Base-by-base conservation (phyloP, 2,329 filamentous ascomycete species). In the Diaporthe amygdali region DNA sequence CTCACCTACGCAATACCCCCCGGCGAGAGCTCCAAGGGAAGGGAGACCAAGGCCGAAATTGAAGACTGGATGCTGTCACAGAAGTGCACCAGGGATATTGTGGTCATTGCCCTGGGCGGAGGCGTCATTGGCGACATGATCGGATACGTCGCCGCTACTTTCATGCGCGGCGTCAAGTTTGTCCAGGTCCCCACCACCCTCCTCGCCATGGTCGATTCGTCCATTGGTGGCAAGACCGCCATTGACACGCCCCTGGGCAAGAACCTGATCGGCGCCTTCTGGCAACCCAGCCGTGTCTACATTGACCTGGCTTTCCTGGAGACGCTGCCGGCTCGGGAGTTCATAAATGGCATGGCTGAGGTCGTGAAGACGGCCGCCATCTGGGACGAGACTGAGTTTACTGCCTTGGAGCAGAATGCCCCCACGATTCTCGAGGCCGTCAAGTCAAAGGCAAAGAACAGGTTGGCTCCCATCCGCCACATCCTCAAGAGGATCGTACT, bases 301-400 rank as follows among this genome's bases (percentile, higher is more conserved):
- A 95, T 99, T 76, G 96, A 99, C 81, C 86, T 98, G 73, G 89
- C 91, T 69, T 98, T 99, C 79, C 87, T 99, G 69, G 94, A 97
- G 79, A 97, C 95, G 1, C 86, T 99, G 25, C 95, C 96, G 1
- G 91, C 92, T 74, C 89, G 96, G 75, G 96, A 99, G 82, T 96
- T 99, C 79, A 95, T 98, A 82, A 99, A 99, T 81, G 96, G 96
- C 73, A 98, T 99, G 96, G 96, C 96, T 32, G 96, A 99, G 84
- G 96, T 99, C 37, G 89, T 98, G 80, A 98, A 98, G 89, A 99
- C 96, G 4, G 96, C 96, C 3, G 96, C 96, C 68, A 98, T 99
- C 76, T 98, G 96, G 90, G 91, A 97, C 77, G 94, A 97, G 81
- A 83, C 87, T 12, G 96, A 98, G 78, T 99, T 99, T 79, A 88